Conservation (phyloP, 345 rosid species). For the Stellera chamaejasme region DNA sequence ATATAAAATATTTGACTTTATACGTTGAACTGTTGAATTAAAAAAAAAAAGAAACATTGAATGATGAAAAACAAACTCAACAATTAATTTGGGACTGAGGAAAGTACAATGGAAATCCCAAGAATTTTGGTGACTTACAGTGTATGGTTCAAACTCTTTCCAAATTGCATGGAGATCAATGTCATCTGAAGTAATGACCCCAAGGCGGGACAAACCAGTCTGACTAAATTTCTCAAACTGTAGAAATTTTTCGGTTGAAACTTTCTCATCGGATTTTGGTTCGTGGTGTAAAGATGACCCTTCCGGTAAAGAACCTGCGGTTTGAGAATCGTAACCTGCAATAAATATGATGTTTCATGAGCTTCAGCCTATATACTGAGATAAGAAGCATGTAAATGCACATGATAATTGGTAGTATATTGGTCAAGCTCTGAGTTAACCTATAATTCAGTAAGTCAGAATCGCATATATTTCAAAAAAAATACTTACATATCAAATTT, state of each 20-base stretch:
- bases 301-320: slow-evolving; percentile 7
- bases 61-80: slow-evolving; percentile 1
- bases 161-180: slow-evolving; percentile 42
- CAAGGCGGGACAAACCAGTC: slow-evolving; percentile 69
- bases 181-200: slow-evolving; percentile 42
- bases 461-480: no score
- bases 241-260: slow-evolving; percentile 26
- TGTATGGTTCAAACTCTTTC: slow-evolving; percentile 53
- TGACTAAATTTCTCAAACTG: slow-evolving; percentile 51
- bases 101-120: no score
- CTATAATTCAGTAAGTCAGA: no score
- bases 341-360: background rate
- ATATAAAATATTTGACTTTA: no score
- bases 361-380: no score
- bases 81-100: background rate
- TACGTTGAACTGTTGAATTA: background rate
- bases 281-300: slow-evolving; percentile 14
- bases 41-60: background rate
- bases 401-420: no score
- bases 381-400: no score
- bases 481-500: no score
- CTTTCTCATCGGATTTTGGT: slow-evolving; percentile 14
- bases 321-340: slow-evolving; percentile 27
- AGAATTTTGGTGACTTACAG: slow-evolving; percentile 30
- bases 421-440: no score